Base-by-base conservation (phyloP, 352 stramenopile species). In the Pythium guiyangense region DNA sequence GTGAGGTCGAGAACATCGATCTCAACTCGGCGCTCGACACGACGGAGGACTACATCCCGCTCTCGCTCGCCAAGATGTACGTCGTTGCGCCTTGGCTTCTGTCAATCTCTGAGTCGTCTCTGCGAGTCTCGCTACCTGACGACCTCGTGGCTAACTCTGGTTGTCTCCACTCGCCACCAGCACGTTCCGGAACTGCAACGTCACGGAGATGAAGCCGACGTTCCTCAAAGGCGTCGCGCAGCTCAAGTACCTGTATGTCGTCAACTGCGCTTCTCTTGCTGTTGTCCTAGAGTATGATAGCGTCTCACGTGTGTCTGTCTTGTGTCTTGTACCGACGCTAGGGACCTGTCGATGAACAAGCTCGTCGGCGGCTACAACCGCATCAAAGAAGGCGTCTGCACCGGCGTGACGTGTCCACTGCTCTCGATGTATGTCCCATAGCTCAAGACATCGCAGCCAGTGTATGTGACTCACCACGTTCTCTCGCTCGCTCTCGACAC, bases 351-450 rank as follows among this genome's bases (percentile, higher is more conserved):
- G n/a, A 43, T 69, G 45, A 82, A 82, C 59, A 69, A 77, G 17
- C 53, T 82, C n/a, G 15, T 67, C 3, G 70, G 70, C 12, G 65
- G 61, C 3, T 82, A 82, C 67, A 73, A 66, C 40, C 73, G 70
- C 15, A 75, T 82, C 51, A 70, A 62, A n/a, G 59, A 72, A n/a
- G 66, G 74, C 56, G 67, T 82, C 55, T 79, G 73, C 62, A 67
- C 70, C 8, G 70, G 69, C 49, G 74, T 79, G 37, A 70, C 73
- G 37, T 82, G 73, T 29, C 73, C 70, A 2, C 45, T 82, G 22
- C 64, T 73, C 59, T 77, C 65, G 26, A 79, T 82, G 62, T 67
- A 54, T 35, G 56, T 55, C 11, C 26, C 9, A 17, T 12, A 9
- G 6, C 31, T 12, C 31, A 10, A 37, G 6, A 2, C 31, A 9